Evolutionary conservation across 139 green algal genomes (phyloP).

Genomic region (Chlorella sorokiniana): DNA sequence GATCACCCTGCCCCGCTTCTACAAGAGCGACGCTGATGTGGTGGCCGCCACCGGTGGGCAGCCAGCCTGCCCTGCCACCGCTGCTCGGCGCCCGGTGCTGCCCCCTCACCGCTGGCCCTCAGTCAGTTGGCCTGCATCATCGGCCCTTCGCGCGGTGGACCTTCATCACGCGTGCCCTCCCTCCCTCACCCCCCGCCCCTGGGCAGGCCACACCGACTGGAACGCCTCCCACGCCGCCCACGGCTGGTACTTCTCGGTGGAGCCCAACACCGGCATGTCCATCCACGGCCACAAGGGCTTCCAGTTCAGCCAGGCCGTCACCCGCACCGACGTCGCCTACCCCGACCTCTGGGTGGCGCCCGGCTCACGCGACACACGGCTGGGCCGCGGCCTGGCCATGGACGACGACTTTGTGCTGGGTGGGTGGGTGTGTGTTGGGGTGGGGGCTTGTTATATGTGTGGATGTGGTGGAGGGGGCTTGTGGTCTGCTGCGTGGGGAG

Average conservation of each 20-base stretch:
- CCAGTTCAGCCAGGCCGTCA: constrained; percentile 39
- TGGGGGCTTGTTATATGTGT: neutral
- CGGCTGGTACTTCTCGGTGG: constrained; percentile 39
- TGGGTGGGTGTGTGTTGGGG: neutral
- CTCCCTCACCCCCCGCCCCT: neutral
- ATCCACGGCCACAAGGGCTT: constrained; percentile 41
- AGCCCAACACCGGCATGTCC: constrained; percentile 39
- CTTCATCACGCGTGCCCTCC: too few species aligned
- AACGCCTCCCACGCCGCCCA: constrained; percentile 2
- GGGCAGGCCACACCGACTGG: constrained; percentile 22
- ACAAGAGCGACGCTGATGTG: constrained; percentile 2
- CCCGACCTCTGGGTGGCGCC: constrained; percentile 38
- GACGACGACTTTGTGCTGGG: constrained; percentile 26
- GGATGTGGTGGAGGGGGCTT: too few species aligned
- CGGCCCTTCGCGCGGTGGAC: too few species aligned
- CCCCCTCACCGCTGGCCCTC: neutral
- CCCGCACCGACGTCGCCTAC: constrained; percentile 35
- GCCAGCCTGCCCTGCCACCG: neutral
- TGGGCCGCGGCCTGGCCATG: neutral
- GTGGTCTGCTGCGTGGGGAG: too few species aligned
- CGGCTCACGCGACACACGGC: neutral
- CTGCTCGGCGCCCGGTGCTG: neutral
- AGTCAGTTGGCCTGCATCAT: neutral
- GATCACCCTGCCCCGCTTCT: constrained; percentile 45
- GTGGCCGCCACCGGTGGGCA: constrained; percentile 11